Evolutionary conservation across 2,329 filamentous ascomycete genomes (phyloP).

Genomic region (Neonectria hederae): DNA sequence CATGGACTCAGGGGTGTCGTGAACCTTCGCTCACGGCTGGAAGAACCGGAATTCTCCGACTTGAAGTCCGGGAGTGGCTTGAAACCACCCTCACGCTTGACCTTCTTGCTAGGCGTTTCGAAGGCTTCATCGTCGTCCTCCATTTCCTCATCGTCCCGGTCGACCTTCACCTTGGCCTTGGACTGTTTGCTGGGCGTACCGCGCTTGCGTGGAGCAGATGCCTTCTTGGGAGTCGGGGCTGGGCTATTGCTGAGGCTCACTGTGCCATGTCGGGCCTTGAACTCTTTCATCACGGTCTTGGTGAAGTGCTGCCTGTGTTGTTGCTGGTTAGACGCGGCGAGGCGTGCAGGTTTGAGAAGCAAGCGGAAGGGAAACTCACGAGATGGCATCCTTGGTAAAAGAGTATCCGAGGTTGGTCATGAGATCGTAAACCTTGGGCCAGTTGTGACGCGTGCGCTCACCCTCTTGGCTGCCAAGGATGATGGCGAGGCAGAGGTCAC

Average conservation of each 20-base stretch:
- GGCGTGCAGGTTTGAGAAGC: not conserved
- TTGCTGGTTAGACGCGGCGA: not conserved
- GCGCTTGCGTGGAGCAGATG: conserved; percentile 33
- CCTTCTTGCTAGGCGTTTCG: conserved; percentile 42
- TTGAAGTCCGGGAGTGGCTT: conserved; percentile 27
- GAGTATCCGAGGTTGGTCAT: conserved; percentile 48
- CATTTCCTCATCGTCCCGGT: conserved; percentile 27
- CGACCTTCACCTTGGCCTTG: conserved; percentile 30
- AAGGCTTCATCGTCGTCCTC: conserved; percentile 19
- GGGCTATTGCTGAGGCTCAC: conserved; percentile 6
- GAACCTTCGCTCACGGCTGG: conserved; percentile 34
- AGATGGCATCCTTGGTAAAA: conserved; percentile 52
- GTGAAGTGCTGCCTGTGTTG: conserved; percentile 51
- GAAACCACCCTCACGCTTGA: conserved; percentile 42
- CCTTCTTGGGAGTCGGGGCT: conserved; percentile 34
- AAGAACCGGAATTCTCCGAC: conserved; percentile 17
- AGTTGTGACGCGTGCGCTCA: conserved; percentile 45
- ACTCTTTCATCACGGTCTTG: conserved; percentile 50
- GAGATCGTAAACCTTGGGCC: conserved; percentile 44
- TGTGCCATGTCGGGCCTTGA: conserved; percentile 43
- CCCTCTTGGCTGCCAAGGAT: conserved; percentile 42
- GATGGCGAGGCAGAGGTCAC: conserved; percentile 51
- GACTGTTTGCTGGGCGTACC: conserved; percentile 24
- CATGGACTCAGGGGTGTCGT: not conserved
- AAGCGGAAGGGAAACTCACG: conserved; percentile 40